Conservation (phyloP, 2,329 filamentous ascomycete genomes). For the Aureobasidium sp. region DNA sequence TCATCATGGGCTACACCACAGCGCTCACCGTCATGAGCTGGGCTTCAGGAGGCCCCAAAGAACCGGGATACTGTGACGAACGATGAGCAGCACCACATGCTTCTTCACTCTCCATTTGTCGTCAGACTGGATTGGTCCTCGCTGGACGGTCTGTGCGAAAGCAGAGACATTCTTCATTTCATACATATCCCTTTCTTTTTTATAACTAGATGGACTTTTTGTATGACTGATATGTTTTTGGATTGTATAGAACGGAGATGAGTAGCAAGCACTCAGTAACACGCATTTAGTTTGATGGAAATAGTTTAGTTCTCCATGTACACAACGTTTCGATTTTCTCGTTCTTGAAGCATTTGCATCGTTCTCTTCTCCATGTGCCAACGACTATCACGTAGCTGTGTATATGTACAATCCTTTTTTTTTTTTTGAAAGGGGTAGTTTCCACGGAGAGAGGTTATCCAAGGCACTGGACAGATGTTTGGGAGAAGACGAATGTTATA, state of each 20-base stretch:
- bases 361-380: too few species aligned
- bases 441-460: too few species aligned
- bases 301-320: too few species aligned
- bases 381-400: too few species aligned
- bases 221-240: neutral
- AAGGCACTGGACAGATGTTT: too few species aligned
- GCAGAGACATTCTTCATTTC: too few species aligned
- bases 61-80: constrained; percentile 56
- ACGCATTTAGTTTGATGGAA: too few species aligned
- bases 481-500: too few species aligned
- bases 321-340: neutral
- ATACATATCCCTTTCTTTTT: neutral
- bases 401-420: too few species aligned
- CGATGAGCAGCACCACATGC: neutral
- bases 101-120: neutral
- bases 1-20: constrained; percentile 91
- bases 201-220: neutral
- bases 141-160: neutral
- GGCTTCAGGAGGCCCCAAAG: constrained; percentile 45
- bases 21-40: constrained; percentile 78
- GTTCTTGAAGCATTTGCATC: too few species aligned
- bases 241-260: neutral
- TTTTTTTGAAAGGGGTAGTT: too few species aligned
- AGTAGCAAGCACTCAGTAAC: too few species aligned
- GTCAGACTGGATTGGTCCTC: neutral